phyloP scores from a whole-genome alignment of 164 flowering plant genomes.

The Euptelea pleiosperma region DNA sequence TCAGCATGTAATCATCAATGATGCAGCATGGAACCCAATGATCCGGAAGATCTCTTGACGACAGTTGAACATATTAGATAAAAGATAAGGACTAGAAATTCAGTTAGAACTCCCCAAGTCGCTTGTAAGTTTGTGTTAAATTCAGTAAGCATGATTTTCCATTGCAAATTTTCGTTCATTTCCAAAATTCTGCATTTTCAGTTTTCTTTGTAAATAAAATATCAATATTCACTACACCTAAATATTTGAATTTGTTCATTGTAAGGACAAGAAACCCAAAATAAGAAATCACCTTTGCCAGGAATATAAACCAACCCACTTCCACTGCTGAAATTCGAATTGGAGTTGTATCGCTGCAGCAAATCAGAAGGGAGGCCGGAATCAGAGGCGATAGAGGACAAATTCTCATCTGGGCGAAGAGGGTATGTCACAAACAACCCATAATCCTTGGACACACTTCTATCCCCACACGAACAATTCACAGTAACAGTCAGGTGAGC shows the following conservation, averaged over 20 bases:
- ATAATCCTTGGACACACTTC: constrained; percentile 25
- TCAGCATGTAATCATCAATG: too few species aligned
- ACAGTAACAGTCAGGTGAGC: constrained; percentile 33
- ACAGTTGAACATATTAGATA: too few species aligned
- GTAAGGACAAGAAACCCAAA: not conserved
- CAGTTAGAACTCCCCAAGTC: too few species aligned
- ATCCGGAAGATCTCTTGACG: too few species aligned
- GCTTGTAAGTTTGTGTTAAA: too few species aligned
- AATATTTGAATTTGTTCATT: not conserved
- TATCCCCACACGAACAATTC: constrained; percentile 50
- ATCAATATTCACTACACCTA: not conserved
- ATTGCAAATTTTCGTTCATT: too few species aligned
- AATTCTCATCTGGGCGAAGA: constrained; percentile 29
- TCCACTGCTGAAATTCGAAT: constrained; percentile 23
- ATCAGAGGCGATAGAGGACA: constrained; percentile 23
- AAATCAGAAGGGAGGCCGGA: constrained; percentile 10
- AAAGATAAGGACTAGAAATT: too few species aligned
- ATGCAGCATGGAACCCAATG: too few species aligned
- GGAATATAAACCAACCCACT: constrained; percentile 33
- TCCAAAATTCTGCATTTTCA: not conserved
- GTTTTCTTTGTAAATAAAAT: not conserved
- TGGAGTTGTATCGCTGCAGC: constrained; percentile 30
- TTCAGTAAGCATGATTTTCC: too few species aligned
- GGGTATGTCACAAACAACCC: constrained; percentile 55
- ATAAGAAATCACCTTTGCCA: constrained; percentile 27